phyloP scores from a whole-genome alignment of 805 yeast species.

The Cephaloascus albidus region DNA sequence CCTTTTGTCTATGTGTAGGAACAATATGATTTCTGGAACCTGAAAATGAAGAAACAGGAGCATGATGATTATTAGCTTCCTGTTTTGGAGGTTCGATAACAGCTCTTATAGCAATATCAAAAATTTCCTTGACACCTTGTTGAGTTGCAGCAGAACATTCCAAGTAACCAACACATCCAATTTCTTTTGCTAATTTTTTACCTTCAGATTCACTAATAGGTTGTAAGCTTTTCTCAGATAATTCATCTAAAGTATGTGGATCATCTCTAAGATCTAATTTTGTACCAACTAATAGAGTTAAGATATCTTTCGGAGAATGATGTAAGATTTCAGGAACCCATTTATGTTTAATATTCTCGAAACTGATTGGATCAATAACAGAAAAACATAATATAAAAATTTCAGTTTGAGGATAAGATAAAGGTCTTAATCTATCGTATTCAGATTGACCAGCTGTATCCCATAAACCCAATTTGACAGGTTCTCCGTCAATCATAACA shows the following conservation, averaged over 20 bases:
- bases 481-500: slow-evolving; percentile 73
- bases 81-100: slow-evolving; percentile 45
- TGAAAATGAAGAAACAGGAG: slow-evolving; percentile 3
- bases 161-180: slow-evolving; percentile 64
- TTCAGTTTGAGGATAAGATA: slow-evolving; percentile 88
- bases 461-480: slow-evolving; percentile 83
- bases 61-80: slow-evolving; percentile 3
- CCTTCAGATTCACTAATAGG: slow-evolving; percentile 64
- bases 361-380: slow-evolving; percentile 71
- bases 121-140: slow-evolving; percentile 75
- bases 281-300: slow-evolving; percentile 77
- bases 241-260: slow-evolving; percentile 60
- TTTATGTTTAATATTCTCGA: slow-evolving; percentile 70
- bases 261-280: slow-evolving; percentile 81
- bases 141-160: slow-evolving; percentile 92
- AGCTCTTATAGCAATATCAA: slow-evolving; percentile 71
- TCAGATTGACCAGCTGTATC: slow-evolving; percentile 96
- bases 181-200: slow-evolving; percentile 52
- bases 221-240: slow-evolving; percentile 49
- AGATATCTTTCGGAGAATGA: slow-evolving; percentile 65
- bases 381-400: slow-evolving; percentile 83
- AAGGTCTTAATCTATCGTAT: slow-evolving; percentile 81
- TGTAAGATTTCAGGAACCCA: slow-evolving; percentile 85
- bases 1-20: slow-evolving; percentile 12
- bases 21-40: slow-evolving; percentile 2